phyloP scores from a whole-genome alignment of 2,329 filamentous ascomycete species.

The Thermoascus crustaceus region DNA sequence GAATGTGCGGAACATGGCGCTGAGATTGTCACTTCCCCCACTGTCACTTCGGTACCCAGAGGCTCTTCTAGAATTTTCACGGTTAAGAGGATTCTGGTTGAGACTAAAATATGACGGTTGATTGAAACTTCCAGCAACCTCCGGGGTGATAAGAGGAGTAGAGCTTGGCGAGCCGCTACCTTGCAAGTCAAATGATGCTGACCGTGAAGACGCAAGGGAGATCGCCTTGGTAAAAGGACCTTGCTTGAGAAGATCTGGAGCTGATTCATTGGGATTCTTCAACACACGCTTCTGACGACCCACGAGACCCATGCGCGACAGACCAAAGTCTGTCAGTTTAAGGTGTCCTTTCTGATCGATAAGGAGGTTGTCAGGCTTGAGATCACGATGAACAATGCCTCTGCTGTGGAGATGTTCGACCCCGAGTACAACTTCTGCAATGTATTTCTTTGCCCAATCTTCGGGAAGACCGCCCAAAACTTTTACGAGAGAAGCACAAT shows the following conservation, averaged over 20 bases:
- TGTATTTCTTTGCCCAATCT: constrained; percentile 97
- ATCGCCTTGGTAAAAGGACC: constrained; percentile 80
- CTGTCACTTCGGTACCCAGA: constrained; percentile 88
- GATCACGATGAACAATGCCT: constrained; percentile 90
- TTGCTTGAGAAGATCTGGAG: constrained; percentile 84
- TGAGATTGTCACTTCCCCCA: constrained; percentile 76
- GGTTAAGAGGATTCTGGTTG: constrained; percentile 47
- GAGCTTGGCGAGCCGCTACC: constrained; percentile 68
- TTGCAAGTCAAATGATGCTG: constrained; percentile 87
- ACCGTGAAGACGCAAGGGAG: constrained; percentile 83
- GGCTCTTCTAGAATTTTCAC: constrained; percentile 57
- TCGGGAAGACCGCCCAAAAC: constrained; percentile 84
- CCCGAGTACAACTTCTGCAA: constrained; percentile 92
- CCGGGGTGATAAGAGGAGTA: constrained; percentile 82
- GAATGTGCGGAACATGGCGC: constrained; percentile 73
- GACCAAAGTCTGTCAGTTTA: constrained; percentile 93
- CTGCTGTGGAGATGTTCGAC: constrained; percentile 91
- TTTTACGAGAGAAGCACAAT: constrained; percentile 94
- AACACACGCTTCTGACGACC: constrained; percentile 92
- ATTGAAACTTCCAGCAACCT: constrained; percentile 55
- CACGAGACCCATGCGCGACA: constrained; percentile 94
- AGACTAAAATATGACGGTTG: constrained; percentile 88
- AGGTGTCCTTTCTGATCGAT: constrained; percentile 96
- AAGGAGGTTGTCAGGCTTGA: constrained; percentile 94
- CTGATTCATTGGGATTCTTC: constrained; percentile 69